Percentiles rank a stretch among this genome's conserved stretches.
These are phyloP conservation scores for Neopestalotiopsis clavispora DNA, from an alignment of 2,329 filamentous ascomycete genomes.

Conservation along the genomic window DNA sequence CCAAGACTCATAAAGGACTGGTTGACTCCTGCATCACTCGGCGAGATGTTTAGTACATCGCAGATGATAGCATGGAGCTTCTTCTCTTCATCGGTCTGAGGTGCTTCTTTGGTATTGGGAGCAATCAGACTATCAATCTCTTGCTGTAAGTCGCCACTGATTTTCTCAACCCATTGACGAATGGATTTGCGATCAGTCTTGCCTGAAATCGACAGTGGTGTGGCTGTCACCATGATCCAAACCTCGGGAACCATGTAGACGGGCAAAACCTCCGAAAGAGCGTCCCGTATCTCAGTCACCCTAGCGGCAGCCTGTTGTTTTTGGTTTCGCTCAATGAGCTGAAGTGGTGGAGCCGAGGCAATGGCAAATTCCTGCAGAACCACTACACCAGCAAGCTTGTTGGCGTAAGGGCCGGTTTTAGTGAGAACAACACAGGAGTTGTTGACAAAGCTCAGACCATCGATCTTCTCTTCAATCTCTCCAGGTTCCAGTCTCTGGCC, in stretches of 20 bases:
- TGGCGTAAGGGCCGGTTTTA: constrained; percentile 13
- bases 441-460: neutral
- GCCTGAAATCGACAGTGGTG: constrained; percentile 10
- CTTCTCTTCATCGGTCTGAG: constrained; percentile 19
- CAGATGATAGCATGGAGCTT: constrained; percentile 13
- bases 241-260: constrained; percentile 1
- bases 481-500: constrained; percentile 47
- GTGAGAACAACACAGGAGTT: constrained; percentile 17
- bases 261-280: constrained; percentile 7
- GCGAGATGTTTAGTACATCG: constrained; percentile 7
- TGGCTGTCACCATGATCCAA: constrained; percentile 4
- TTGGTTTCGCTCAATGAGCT: constrained; percentile 7
- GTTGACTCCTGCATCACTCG: constrained; percentile 6
- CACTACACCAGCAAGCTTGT: constrained; percentile 13
- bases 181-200: constrained; percentile 12
- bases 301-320: neutral
- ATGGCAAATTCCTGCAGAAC: constrained; percentile 15
- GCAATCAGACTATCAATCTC: constrained; percentile 12
- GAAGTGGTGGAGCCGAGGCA: neutral
- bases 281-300: constrained; percentile 12
- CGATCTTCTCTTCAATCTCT: constrained; percentile 38
- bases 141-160: constrained; percentile 1
- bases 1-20: constrained; percentile 25
- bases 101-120: constrained; percentile 13
- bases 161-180: constrained; percentile 9